phyloP scores from a whole-genome alignment of 202 grass and related monocot genomes.

The Schoenoplectus tabernaemontani region DNA sequence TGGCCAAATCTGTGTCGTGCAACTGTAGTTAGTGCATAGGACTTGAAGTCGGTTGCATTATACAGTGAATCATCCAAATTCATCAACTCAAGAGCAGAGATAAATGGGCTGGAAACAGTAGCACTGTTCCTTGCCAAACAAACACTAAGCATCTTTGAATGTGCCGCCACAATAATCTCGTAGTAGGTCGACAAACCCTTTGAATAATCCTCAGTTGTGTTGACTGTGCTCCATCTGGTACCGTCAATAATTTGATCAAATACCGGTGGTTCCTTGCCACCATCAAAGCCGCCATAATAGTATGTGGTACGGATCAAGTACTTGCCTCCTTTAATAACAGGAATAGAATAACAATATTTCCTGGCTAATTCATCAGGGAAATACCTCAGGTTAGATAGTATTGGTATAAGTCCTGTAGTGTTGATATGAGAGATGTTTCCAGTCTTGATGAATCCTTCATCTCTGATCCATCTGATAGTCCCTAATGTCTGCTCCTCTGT shows the following conservation, averaged over 20 bases:
- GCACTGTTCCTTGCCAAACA: slow-evolving; percentile 54
- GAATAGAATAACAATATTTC: slow-evolving; percentile 78
- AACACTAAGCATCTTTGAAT: slow-evolving; percentile 56
- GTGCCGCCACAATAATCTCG: slow-evolving; percentile 50
- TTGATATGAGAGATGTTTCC: slow-evolving; percentile 43
- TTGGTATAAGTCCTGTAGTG: slow-evolving; percentile 36
- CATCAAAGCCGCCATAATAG: slow-evolving; percentile 87
- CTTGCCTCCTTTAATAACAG: slow-evolving; percentile 51
- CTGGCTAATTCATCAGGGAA: slow-evolving; percentile 66
- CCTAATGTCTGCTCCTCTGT: slow-evolving; percentile 43
- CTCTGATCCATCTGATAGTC: slow-evolving; percentile 55
- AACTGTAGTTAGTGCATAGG: slow-evolving; percentile 46
- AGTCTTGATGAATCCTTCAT: slow-evolving; percentile 47
- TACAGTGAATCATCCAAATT: slow-evolving; percentile 81
- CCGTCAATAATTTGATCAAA: slow-evolving; percentile 95
- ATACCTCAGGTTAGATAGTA: slow-evolving; percentile 48
- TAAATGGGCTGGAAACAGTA: slow-evolving; percentile 64
- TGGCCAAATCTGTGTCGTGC: slow-evolving; percentile 48
- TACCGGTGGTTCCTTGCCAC: slow-evolving; percentile 47
- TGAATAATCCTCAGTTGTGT: slow-evolving; percentile 54
- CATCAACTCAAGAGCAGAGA: slow-evolving; percentile 72
- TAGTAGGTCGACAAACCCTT: slow-evolving; percentile 76
- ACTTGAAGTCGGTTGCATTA: slow-evolving; percentile 46
- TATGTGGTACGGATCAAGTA: slow-evolving; percentile 92
- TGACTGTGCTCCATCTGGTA: slow-evolving; percentile 66